Evolutionary conservation across 768 basidiomycete genomes (phyloP).

Genomic region (Trametes sanguinea): DNA sequence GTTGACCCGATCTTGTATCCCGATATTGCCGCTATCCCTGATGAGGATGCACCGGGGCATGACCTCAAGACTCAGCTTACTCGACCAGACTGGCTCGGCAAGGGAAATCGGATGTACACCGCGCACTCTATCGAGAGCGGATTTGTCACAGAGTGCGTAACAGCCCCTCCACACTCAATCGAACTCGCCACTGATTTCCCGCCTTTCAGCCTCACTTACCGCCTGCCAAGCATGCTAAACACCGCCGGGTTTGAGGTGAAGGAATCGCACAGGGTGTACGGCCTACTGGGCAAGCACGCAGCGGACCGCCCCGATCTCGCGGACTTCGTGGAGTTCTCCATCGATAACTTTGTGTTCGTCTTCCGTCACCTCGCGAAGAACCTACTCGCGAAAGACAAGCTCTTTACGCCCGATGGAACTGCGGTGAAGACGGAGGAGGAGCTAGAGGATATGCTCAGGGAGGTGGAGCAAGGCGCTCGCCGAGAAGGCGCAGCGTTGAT

Average conservation of each 20-base stretch:
- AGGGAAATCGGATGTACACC: constrained; percentile 20
- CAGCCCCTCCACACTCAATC: not conserved
- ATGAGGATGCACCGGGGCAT: constrained; percentile 5
- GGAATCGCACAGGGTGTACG: not conserved
- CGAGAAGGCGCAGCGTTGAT: not conserved
- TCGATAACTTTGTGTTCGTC: constrained; percentile 1
- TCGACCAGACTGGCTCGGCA: constrained; percentile 12
- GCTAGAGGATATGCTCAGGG: not conserved
- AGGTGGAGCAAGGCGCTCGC: not conserved
- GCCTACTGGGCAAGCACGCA: not conserved
- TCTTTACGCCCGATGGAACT: not conserved
- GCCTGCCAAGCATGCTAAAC: constrained; percentile 4
- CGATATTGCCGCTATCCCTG: not conserved
- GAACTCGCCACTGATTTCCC: not conserved
- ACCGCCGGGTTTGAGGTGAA: not conserved
- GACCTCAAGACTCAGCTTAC: constrained; percentile 9
- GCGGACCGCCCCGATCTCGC: not conserved
- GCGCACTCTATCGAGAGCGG: constrained; percentile 4
- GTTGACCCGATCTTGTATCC: constrained; percentile 9
- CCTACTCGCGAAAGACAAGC: not conserved
- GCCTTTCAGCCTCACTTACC: constrained; percentile 2
- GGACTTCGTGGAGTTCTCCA: not conserved
- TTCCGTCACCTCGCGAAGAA: not conserved
- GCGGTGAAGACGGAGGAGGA: not conserved
- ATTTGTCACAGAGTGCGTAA: constrained; percentile 16